Evolutionary conservation across 441 rosid genomes (phyloP), one percentile per base, ranked within the genome.

Genomic region (Biscutella auriculata): DNA sequence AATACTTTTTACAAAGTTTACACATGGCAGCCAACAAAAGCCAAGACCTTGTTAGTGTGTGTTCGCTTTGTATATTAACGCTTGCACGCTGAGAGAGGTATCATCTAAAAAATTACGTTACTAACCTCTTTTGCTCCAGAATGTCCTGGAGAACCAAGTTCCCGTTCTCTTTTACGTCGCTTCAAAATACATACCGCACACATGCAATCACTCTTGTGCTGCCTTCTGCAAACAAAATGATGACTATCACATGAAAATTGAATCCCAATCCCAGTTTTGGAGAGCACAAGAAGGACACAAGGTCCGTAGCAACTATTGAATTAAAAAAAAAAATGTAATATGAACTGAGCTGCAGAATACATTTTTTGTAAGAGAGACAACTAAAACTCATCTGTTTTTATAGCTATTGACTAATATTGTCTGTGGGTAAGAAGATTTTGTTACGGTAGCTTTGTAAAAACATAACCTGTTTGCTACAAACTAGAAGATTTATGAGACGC

Each of bases 161-260:
- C 93, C 23, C 96, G 91, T 76, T 93, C 97, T 74, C 85, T 81
- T 74, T 92, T 87, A 39, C 90, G 95, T 52, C 99, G 80, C 79
- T 87, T 87, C 41, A 93, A 73, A 63, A 87, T 77, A 66, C 97
- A 93, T 66, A 93, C 68, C 12, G 97, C 99, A 75, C 99, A 93
- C 76, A 93, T 75, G 65, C 99, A 93, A 80, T 89, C 93, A 47
- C 69, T 78, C 77, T 93, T 93, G 72, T 93, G 99, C 60, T 87
- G 91, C 66, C 97, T 80, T 69, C 97, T 93, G 83, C 73, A 79
- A 49, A 50, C 21, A 51, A 11, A 66, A 56, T 45, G 12, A 59
- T 33, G 34, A 59, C 54, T 53, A 52, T 13, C 8, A 40, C 32
- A 36, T 47, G 21, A 59, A 27, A 48, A 26, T n/a, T 23, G 16